Evolutionary conservation across 2,329 filamentous ascomycete genomes (phyloP).

Genomic region (Aureobasidium melanogenum): DNA sequence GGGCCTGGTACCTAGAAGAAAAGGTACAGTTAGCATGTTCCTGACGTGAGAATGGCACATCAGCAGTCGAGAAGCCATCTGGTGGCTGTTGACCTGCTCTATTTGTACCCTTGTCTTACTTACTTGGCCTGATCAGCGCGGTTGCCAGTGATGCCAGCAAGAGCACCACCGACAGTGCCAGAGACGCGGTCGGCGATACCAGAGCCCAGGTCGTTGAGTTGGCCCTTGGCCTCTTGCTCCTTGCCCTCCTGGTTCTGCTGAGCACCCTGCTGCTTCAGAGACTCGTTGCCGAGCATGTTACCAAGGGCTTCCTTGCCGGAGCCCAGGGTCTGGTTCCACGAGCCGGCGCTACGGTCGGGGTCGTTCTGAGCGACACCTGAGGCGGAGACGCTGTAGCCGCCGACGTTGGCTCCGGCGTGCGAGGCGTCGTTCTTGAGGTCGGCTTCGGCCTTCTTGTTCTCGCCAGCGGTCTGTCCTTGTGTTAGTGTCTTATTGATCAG

Average conservation of each 20-base stretch:
- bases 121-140: conserved; percentile 51
- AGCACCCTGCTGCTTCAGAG: conserved; percentile 63
- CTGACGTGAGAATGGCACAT: too few relatives aligned
- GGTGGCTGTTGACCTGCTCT: too few relatives aligned
- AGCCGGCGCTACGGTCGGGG: conserved; percentile 60
- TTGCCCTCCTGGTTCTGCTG: conserved; percentile 75
- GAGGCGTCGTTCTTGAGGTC: conserved; percentile 62
- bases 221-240: conserved; percentile 72
- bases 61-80: too few relatives aligned
- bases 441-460: conserved; percentile 57
- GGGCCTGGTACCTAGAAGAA: conserved; percentile 55
- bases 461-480: conserved; percentile 41
- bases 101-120: too few relatives aligned
- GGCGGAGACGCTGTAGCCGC: conserved; percentile 59
- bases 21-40: too few relatives aligned
- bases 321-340: conserved; percentile 85
- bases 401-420: conserved; percentile 65
- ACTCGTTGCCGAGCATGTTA: conserved; percentile 64
- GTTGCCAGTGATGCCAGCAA: conserved; percentile 67
- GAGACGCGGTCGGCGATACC: conserved; percentile 48
- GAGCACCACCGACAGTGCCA: conserved; percentile 61
- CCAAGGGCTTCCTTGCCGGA: conserved; percentile 75
- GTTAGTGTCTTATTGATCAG: neutral
- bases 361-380: conserved; percentile 66
- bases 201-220: conserved; percentile 62